Conservation (phyloP, 163 green algal genomes). For the Coccomyxa subellipsoidea region DNA sequence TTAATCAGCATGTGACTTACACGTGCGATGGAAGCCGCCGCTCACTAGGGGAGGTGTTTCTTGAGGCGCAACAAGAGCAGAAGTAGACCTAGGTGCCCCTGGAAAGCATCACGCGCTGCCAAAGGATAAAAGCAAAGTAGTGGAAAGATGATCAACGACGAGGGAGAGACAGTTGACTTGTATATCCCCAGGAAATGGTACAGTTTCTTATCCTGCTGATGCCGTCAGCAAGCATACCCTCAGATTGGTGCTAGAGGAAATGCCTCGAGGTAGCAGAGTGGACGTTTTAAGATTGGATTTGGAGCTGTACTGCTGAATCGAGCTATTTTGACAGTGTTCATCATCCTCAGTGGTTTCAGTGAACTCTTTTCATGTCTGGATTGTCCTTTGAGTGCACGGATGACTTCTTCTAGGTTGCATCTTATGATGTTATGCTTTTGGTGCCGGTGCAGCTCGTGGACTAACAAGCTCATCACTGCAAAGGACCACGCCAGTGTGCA, state of each 20-base stretch:
- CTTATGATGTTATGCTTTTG: neutral
- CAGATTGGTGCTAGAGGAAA: neutral
- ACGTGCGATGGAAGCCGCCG: too few species aligned
- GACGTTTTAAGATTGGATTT: neutral
- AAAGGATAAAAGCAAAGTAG: too few species aligned
- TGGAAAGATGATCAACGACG: slow-evolving; percentile 98
- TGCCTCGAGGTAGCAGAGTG: neutral
- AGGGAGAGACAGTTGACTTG: slow-evolving; percentile 94
- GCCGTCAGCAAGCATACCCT: neutral
- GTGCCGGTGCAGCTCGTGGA: slow-evolving; percentile 89
- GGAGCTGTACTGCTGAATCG: neutral
- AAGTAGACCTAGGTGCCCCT: too few species aligned
- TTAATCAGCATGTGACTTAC: too few species aligned
- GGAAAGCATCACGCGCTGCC: too few species aligned
- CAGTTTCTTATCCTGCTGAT: slow-evolving; percentile 13
- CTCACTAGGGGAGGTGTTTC: too few species aligned
- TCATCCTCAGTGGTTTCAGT: neutral
- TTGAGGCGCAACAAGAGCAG: too few species aligned
- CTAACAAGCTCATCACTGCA: slow-evolving; percentile 97
- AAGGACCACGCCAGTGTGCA: slow-evolving; percentile 97
- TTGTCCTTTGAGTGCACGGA: neutral
- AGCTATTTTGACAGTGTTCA: neutral
- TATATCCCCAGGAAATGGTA: slow-evolving; percentile 99
- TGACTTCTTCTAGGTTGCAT: neutral
- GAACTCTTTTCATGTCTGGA: neutral